Evolutionary conservation across 345 rosid genomes (phyloP).

Genomic region (Isatis tinctoria): DNA sequence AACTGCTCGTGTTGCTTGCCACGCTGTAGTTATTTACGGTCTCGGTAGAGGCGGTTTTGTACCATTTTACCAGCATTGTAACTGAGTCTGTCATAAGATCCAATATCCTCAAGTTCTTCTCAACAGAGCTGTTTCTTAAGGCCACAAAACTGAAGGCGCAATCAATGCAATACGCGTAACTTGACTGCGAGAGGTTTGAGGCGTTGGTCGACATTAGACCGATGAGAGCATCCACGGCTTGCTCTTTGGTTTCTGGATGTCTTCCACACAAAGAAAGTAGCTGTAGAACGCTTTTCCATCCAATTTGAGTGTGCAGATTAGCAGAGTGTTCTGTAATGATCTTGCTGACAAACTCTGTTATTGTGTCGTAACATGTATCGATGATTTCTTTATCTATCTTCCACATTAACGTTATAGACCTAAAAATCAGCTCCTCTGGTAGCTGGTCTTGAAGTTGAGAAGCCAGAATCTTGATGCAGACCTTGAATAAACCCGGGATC

Average conservation of each 20-base stretch:
- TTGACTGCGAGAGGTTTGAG: conserved; percentile 42
- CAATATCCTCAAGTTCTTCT: conserved; percentile 63
- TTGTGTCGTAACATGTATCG: conserved; percentile 55
- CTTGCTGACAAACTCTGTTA: conserved; percentile 56
- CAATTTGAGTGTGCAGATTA: conserved; percentile 61
- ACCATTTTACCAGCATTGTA: conserved; percentile 51
- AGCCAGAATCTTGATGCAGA: conserved; percentile 60
- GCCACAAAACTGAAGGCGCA: conserved; percentile 81
- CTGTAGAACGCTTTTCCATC: conserved; percentile 83
- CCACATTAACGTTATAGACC: conserved; percentile 83
- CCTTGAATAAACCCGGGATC: conserved; percentile 52
- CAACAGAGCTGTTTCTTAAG: conserved; percentile 54
- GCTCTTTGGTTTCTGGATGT: conserved; percentile 66
- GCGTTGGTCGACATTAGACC: conserved; percentile 48
- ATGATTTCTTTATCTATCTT: conserved; percentile 83
- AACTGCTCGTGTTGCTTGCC: conserved; percentile 46
- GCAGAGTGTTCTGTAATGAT: conserved; percentile 54
- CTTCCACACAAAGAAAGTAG: conserved; percentile 66
- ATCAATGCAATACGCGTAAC: conserved; percentile 66
- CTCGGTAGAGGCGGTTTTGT: conserved; percentile 40
- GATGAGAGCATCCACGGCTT: conserved; percentile 67
- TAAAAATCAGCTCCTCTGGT: conserved; percentile 70
- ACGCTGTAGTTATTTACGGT: conserved; percentile 36
- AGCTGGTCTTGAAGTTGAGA: conserved; percentile 41
- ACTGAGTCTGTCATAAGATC: conserved; percentile 73